A percentile compares a stretch with the other conserved stretches of the same genome.
These are phyloP conservation scores for Chlamydomonas sp. DNA, from an alignment of 139 green algal species.

Conservation along the genomic window DNA sequence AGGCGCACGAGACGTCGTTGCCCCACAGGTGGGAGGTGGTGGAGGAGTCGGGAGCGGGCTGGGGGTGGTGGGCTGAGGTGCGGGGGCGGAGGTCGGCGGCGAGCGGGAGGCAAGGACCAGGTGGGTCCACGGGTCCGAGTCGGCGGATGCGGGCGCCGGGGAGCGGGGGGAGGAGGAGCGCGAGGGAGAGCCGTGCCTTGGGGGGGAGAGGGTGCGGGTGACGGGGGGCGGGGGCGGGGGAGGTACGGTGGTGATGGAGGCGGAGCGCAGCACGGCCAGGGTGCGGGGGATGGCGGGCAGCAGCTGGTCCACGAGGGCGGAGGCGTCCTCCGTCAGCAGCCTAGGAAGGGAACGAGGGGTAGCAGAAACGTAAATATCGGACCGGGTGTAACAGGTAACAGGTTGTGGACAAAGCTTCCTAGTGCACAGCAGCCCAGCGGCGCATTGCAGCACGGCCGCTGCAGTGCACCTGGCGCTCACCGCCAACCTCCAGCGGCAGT, in stretches of 20 bases:
- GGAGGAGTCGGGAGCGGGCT: not conserved
- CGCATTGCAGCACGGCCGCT: not conserved
- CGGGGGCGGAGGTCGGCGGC: not conserved
- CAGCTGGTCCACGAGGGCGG: not conserved
- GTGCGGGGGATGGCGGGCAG: not conserved
- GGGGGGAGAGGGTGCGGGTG: not conserved
- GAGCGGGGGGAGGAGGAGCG: not conserved
- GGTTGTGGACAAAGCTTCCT: too few species aligned
- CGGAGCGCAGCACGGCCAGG: not conserved
- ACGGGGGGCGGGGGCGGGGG: not conserved
- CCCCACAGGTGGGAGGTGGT: not conserved
- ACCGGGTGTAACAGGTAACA: not conserved
- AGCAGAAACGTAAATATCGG: not conserved
- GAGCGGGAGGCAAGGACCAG: not conserved
- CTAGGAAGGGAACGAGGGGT: not conserved
- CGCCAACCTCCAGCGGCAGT: not conserved
- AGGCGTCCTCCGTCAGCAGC: slow-evolving; percentile 11
- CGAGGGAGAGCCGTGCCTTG: not conserved
- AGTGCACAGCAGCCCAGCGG: too few species aligned
- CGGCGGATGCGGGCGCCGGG: not conserved
- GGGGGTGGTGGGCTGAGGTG: not conserved
- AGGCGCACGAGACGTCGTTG: slow-evolving; percentile 1
- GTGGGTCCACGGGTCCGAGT: not conserved
- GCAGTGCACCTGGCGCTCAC: not conserved
- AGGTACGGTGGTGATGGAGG: not conserved